These are phyloP conservation scores for Xylaria acuta DNA, from an alignment of 495 filamentous ascomycete genomes.

Conservation along the genomic window DNA sequence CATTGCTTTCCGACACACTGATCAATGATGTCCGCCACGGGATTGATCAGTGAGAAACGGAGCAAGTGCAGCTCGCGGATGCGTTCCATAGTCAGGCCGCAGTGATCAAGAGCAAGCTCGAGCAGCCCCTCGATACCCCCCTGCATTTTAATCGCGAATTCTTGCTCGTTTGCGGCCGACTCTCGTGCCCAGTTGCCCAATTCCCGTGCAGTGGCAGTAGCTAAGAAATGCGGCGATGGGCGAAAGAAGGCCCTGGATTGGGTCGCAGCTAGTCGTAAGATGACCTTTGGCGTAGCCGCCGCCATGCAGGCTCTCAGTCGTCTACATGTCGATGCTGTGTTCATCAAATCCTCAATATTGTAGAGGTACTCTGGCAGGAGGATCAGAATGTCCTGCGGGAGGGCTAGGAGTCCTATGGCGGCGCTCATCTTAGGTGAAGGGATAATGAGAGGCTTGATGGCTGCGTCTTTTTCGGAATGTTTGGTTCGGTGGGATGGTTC, in stretches of 20 bases:
- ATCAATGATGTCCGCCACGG: slow-evolving; percentile 44
- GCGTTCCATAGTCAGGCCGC: slow-evolving; percentile 43
- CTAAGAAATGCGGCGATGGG: slow-evolving; percentile 47
- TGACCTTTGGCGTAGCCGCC: slow-evolving; percentile 19
- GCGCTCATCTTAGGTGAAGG: background rate
- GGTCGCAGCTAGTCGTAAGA: slow-evolving; percentile 42
- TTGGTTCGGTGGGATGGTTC: background rate
- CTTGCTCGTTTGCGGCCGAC: slow-evolving; percentile 33
- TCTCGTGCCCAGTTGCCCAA: slow-evolving; percentile 45
- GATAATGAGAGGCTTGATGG: background rate
- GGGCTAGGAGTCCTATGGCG: slow-evolving; percentile 17
- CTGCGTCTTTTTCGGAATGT: background rate
- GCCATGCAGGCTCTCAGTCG: slow-evolving; percentile 25
- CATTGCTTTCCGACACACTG: slow-evolving; percentile 43
- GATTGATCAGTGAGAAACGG: slow-evolving; percentile 45
- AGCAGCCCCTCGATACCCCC: slow-evolving; percentile 43
- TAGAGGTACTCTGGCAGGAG: slow-evolving; percentile 42
- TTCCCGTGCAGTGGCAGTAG: slow-evolving; percentile 41
- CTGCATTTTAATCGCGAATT: slow-evolving; percentile 25
- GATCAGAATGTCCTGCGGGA: slow-evolving; percentile 43
- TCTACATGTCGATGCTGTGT: slow-evolving; percentile 43
- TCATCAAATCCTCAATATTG: slow-evolving; percentile 47
- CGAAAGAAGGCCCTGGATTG: slow-evolving; percentile 46
- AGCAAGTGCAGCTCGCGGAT: slow-evolving; percentile 43
- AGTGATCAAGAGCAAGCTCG: slow-evolving; percentile 40